Conservation (phyloP, 495 filamentous ascomycete genomes). For the Aspergillus bertholletiae region DNA sequence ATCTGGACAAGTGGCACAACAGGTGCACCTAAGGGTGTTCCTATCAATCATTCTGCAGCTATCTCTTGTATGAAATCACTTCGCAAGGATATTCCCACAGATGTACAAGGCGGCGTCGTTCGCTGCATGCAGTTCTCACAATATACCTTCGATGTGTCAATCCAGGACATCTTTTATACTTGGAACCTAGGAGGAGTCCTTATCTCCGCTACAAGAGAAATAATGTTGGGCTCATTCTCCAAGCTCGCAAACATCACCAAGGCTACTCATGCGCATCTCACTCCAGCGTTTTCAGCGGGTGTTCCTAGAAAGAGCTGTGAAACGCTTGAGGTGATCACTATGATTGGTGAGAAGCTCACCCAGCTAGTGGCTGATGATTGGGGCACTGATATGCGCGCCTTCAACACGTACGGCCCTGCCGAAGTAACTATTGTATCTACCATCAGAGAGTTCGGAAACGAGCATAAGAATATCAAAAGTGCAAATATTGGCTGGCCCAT, state of each 20-base stretch:
- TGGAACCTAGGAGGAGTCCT: constrained; percentile 35
- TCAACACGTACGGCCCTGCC: constrained; percentile 37
- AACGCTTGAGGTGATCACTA: constrained; percentile 72
- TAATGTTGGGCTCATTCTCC: constrained; percentile 33
- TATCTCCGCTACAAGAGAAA: constrained; percentile 28
- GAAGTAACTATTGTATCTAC: constrained; percentile 37
- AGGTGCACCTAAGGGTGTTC: constrained; percentile 68
- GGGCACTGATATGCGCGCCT: constrained; percentile 28
- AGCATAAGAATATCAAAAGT: constrained; percentile 26
- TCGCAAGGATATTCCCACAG: constrained; percentile 24
- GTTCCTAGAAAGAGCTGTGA: constrained; percentile 25
- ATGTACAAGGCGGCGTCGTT: constrained; percentile 19
- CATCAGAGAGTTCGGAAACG: constrained; percentile 27
- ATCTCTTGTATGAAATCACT: constrained; percentile 31
- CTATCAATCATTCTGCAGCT: constrained; percentile 34
- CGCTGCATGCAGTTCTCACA: constrained; percentile 38
- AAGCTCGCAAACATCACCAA: constrained; percentile 26
- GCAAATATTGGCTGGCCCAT: constrained; percentile 36
- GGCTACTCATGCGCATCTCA: constrained; percentile 39
- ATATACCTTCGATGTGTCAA: constrained; percentile 37
- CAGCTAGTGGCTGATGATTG: constrained; percentile 36
- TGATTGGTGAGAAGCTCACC: constrained; percentile 95
- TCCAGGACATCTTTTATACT: constrained; percentile 39
- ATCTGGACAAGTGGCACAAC: constrained; percentile 87
- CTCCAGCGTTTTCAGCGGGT: constrained; percentile 33